These are phyloP conservation scores for Aquilaria yunnanensis DNA, from an alignment of 345 rosid species.

Conservation along the genomic window DNA sequence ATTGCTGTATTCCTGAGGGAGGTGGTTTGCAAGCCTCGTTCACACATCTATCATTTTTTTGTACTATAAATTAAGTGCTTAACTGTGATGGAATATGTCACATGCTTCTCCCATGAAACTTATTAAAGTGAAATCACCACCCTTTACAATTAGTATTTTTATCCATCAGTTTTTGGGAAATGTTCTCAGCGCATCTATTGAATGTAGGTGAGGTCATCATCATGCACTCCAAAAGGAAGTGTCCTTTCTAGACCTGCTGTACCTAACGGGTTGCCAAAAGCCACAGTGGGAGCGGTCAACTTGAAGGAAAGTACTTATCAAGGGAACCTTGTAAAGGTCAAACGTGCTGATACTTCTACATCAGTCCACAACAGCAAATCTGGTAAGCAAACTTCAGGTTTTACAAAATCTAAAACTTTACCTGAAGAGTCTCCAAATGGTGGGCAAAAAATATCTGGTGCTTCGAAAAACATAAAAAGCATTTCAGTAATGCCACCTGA, in stretches of 20 bases:
- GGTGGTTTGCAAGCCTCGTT: neutral
- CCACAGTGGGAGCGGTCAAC: conserved; percentile 23
- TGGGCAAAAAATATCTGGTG: conserved; percentile 26
- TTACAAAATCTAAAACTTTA: conserved; percentile 22
- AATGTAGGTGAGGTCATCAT: conserved; percentile 47
- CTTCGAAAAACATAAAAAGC: conserved; percentile 34
- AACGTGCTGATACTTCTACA: conserved; percentile 27
- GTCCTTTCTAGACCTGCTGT: conserved; percentile 25
- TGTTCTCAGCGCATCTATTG: conserved; percentile 11
- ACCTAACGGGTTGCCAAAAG: conserved; percentile 30
- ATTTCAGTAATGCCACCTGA: conserved; percentile 30
- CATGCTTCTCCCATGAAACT: conserved; percentile 9
- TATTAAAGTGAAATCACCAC: conserved; percentile 7
- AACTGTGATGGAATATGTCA: too few species aligned
- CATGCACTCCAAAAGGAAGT: conserved; percentile 42
- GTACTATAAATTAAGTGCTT: too few species aligned
- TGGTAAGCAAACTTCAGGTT: conserved; percentile 22
- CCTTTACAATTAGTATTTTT: neutral
- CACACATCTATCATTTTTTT: too few species aligned
- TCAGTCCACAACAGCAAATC: conserved; percentile 22
- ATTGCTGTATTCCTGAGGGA: conserved; percentile 3
- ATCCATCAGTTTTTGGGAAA: conserved; percentile 12
- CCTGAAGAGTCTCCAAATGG: conserved; percentile 34
- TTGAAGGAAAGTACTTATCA: conserved; percentile 29
- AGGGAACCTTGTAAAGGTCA: conserved; percentile 42